phyloP scores from a whole-genome alignment of 2,329 filamentous ascomycete genomes.

The Ophiostoma populinum region DNA sequence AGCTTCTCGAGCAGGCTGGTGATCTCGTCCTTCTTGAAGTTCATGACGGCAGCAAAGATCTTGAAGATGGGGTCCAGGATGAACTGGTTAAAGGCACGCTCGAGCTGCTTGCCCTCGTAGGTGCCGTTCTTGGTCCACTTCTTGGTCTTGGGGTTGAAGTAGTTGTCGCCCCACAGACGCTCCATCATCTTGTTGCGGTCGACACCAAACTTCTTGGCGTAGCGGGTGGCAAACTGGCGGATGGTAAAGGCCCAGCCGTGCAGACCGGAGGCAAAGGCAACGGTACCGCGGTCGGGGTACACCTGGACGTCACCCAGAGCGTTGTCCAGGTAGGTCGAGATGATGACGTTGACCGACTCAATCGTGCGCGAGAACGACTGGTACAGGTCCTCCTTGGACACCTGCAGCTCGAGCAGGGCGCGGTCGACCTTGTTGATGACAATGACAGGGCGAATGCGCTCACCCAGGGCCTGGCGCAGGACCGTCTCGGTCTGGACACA shows the following conservation, averaged over 20 bases:
- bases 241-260: slow-evolving; percentile 99
- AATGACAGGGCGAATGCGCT: slow-evolving; percentile 99
- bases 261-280: slow-evolving; percentile 98
- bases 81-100: slow-evolving; percentile 99
- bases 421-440: slow-evolving; percentile 99
- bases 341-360: slow-evolving; percentile 99
- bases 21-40: slow-evolving; percentile 95
- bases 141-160: slow-evolving; percentile 99
- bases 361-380: slow-evolving; percentile 99
- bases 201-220: slow-evolving; percentile 99
- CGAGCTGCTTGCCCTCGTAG: slow-evolving; percentile 72
- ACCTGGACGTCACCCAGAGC: slow-evolving; percentile 94
- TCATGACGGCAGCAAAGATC: slow-evolving; percentile 92
- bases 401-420: slow-evolving; percentile 96
- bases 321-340: slow-evolving; percentile 98
- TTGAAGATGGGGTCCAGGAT: slow-evolving; percentile 99
- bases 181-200: slow-evolving; percentile 99
- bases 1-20: slow-evolving; percentile 76
- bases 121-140: slow-evolving; percentile 90
- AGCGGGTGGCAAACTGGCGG: slow-evolving; percentile 88
- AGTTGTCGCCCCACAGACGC: slow-evolving; percentile 99
- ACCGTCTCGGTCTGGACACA: slow-evolving; percentile 99
- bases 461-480: slow-evolving; percentile 93
- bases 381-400: slow-evolving; percentile 97
- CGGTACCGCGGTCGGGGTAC: slow-evolving; percentile 92